Evolutionary conservation across 148 eudicot genomes (phyloP), one percentile per base, ranked within the genome.

Genomic region (Heliosperma pusillum): DNA sequence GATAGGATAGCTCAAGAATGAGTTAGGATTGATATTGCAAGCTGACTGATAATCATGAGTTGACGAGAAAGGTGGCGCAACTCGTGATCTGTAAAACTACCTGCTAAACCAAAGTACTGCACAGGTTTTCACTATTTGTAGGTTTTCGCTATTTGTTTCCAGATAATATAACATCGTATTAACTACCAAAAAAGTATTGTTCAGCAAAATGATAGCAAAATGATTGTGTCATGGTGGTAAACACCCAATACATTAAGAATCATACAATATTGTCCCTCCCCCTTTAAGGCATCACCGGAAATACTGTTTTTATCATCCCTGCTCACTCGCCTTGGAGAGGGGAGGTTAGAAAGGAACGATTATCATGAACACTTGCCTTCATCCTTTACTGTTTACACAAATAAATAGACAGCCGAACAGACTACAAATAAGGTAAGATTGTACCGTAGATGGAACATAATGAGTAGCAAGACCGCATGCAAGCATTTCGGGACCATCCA

Each of bases 401-500:
- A 52, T 15, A 70, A 50, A 17, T 26, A 69, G 57, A 70, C 42
- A 52, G 21, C 27, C 27, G 10, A n/a, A 70, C 40, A 8, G 5
- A 15, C 15, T 25, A 13, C 7, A 77, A 22, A n/a, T n/a, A 21
- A 70, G 45, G 10, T 22, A 45, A 64, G 70, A 74, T 27, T 21
- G 57, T 87, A 95, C 98, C 89, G 26, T 79, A 47, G 90, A 82
- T 58, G 81, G 86, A 80, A 94, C 97, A 85, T 87, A 94, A 77
- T 94, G 97, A 68, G 98, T 94, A 73, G 97, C 98, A 73, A 94
- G 95, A 74, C 97, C 98, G 72, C 96, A 91, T 22, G 97, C 96
- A 82, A 94, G 93, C 98, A 92, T 94, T 87, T 94, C 97, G 69
- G 96, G 90, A 72, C 98, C 98, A 87, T 94, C 96, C 85, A 94